These are phyloP conservation scores for Aegilops speltoides DNA, from an alignment of 176 grass and related monocot genomes.

Conservation along the genomic window DNA sequence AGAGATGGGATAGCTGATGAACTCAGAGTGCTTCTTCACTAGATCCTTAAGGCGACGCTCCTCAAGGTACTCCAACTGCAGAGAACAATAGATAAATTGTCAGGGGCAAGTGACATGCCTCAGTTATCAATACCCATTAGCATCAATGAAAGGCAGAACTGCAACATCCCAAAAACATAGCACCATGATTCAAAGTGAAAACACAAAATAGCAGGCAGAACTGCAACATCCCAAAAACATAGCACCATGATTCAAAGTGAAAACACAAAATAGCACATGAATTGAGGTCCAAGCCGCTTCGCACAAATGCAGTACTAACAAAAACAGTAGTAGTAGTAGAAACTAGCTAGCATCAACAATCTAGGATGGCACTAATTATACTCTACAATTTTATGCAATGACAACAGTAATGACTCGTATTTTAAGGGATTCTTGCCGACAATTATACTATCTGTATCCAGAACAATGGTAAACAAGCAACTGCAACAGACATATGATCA, in stretches of 20 bases:
- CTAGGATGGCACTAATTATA: not conserved
- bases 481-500: not conserved
- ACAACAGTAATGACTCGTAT: too few species aligned
- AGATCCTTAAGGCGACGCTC: constrained; percentile 93
- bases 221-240: not conserved
- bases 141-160: not conserved
- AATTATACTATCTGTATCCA: not conserved
- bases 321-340: too few species aligned
- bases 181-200: not conserved
- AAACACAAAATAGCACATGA: not conserved
- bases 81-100: not conserved
- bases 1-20: constrained; percentile 98
- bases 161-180: not conserved
- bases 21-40: constrained; percentile 97
- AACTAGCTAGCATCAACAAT: not conserved
- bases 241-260: not conserved
- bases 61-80: constrained; percentile 92
- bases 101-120: not conserved
- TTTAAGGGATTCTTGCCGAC: too few species aligned
- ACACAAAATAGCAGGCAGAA: not conserved
- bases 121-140: not conserved
- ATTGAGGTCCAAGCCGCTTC: not conserved
- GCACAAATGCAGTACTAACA: not conserved
- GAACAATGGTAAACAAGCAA: not conserved
- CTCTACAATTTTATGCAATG: too few species aligned